Base-by-base conservation (phyloP, 257 asterid genomes). In the Gentiana dahurica region DNA sequence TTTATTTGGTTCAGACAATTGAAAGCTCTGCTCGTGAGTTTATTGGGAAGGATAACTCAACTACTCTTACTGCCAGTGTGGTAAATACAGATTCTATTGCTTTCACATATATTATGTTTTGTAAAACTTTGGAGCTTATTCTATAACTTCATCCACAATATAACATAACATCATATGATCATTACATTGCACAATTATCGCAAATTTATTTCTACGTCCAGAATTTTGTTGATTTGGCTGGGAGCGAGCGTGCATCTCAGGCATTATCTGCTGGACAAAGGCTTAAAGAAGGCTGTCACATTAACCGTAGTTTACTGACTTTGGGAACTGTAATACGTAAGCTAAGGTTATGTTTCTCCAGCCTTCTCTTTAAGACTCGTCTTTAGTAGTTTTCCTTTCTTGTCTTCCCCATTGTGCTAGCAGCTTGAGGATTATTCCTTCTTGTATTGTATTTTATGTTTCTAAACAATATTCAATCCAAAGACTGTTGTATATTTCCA, bases 221-320 rank as follows among this genome's bases (percentile, higher is more conserved):
- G 99, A 92, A 92, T 71, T 89, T 88, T 80, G 99, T 92, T 76
- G 99, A 92, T 76, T 76, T 92, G 64, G 99, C 99, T 43, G 99
- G 99, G 52, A 92, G 99, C 64, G 99, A 92, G 76, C 91, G 99
- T 53, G 99, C 97, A 72, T 84, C 97, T 80, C 97, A 88, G 78
- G 82, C 97, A 37, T 67, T 81, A 74, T 88, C 99, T 51, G 95
- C 72, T 53, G 97, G 99, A 61, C 95, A 88, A 67, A 76, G 99
- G 77, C 84, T 92, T 70, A 92, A 92, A 78, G 99, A 92, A 73
- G 99, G 99, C 52, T 92, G 97, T 81, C 97, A 92, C 72, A 92
- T 92, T 63, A 92, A 92, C 66, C 99, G 99, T 64, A 92, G 99
- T 81, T 83, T 92, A 69, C 74, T 92, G 61, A 89, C 97, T 66